Evolutionary conservation across 169 alveolate genomes (phyloP).

Genomic region (Eimeria tenella): DNA sequence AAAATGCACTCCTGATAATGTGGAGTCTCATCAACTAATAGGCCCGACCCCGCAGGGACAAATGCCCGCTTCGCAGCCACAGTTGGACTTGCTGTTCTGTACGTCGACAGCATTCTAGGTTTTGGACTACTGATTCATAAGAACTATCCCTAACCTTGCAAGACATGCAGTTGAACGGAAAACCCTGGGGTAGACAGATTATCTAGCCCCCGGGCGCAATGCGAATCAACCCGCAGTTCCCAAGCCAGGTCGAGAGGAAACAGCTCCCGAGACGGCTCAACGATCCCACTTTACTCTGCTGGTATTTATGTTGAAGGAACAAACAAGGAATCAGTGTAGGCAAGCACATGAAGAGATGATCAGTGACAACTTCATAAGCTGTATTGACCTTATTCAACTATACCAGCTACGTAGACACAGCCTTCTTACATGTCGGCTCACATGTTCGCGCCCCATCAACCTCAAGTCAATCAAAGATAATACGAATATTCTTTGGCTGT

Average conservation of each 20-base stretch:
- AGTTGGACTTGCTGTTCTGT: not conserved
- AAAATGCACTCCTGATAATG: not conserved
- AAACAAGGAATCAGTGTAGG: not conserved
- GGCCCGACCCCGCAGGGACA: not conserved
- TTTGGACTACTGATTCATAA: not conserved
- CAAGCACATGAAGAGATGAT: not conserved
- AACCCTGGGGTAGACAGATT: not conserved
- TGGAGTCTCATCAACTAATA: not conserved
- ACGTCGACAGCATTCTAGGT: no score
- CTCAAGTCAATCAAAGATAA: no score
- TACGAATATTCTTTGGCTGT: no score
- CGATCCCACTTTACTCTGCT: not conserved
- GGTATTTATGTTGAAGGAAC: not conserved
- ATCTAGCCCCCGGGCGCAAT: constrained; percentile 12
- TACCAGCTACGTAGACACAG: no score
- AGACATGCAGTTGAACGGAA: not conserved
- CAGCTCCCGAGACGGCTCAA: not conserved
- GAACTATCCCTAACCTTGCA: not conserved
- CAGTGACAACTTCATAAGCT: no score
- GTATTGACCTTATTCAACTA: no score
- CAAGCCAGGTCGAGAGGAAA: constrained; percentile 37
- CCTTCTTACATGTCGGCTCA: no score
- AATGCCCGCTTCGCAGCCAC: not conserved
- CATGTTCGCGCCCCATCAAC: no score
- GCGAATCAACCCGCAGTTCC: constrained; percentile 36